These are phyloP conservation scores for Leccinum solheimii DNA, from an alignment of 1,284 basidiomycete genomes.

Conservation along the genomic window DNA sequence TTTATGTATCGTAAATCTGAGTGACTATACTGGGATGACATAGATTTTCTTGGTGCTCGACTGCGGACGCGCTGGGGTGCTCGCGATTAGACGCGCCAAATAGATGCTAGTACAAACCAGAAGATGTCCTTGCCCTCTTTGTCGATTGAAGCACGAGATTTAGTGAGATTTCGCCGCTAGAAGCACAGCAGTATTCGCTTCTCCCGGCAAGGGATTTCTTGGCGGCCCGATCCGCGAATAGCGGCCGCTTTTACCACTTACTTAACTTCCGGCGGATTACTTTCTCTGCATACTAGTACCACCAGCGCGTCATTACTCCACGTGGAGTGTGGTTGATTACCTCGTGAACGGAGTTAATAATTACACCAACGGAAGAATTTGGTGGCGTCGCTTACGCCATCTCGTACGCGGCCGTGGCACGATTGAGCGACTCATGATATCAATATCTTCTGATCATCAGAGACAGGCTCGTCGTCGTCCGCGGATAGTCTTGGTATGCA, in stretches of 20 bases:
- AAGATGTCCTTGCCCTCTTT: constrained; percentile 15
- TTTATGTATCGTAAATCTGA: constrained; percentile 17
- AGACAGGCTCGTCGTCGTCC: constrained; percentile 2
- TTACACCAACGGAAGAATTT: constrained; percentile 12
- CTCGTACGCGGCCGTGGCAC: not conserved
- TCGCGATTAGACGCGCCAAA: constrained; percentile 12
- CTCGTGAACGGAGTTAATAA: not conserved
- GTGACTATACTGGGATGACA: not conserved
- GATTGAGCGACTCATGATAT: not conserved
- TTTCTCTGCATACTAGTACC: not conserved
- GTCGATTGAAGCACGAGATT: constrained; percentile 8
- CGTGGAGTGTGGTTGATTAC: constrained; percentile 3
- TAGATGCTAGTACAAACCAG: not conserved
- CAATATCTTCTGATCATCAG: not conserved
- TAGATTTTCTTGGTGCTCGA: constrained; percentile 3
- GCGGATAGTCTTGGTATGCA: constrained; percentile 9
- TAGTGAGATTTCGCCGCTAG: constrained; percentile 1
- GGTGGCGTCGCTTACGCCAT: not conserved
- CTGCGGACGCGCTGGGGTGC: constrained; percentile 10
- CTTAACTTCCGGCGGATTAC: not conserved
- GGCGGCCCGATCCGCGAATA: constrained; percentile 23
- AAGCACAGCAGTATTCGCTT: constrained; percentile 5
- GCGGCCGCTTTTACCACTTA: constrained; percentile 3
- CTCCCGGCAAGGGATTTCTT: constrained; percentile 16
- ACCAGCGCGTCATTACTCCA: not conserved